phyloP scores from a whole-genome alignment of 148 eudicot species.

The Rhododendron molle region DNA sequence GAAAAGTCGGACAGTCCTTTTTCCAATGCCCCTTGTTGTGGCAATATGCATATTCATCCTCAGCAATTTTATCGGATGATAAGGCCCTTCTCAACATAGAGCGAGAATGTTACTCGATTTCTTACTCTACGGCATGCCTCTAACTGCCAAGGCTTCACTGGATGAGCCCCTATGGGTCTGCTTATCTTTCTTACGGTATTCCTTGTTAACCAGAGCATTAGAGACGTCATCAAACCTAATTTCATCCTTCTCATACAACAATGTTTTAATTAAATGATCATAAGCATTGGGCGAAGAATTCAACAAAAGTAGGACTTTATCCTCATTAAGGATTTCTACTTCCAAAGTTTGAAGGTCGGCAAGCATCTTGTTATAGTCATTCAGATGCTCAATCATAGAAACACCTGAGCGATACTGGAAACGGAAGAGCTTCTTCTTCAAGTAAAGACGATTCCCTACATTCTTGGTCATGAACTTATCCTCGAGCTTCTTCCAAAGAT shows the following conservation, averaged over 20 bases:
- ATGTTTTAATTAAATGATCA: background rate
- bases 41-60: background rate
- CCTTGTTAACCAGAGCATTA: background rate
- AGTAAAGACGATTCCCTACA: background rate
- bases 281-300: background rate
- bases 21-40: constrained; percentile 6
- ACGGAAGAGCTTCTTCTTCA: background rate
- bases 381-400: background rate
- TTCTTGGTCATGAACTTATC: background rate
- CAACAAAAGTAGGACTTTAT: background rate
- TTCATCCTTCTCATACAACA: background rate
- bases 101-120: background rate
- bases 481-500: background rate
- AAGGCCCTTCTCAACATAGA: background rate
- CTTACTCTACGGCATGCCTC: background rate
- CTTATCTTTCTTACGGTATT: too few relatives aligned
- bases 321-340: background rate
- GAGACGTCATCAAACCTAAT: background rate
- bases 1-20: background rate
- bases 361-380: background rate
- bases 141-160: background rate
- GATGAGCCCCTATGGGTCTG: background rate
- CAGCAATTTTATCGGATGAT: background rate
- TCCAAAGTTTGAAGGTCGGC: background rate
- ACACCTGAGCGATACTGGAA: background rate